These are phyloP conservation scores for Dictyostelium intermedium DNA, from an alignment of 78 protist species.

Conservation along the genomic window DNA sequence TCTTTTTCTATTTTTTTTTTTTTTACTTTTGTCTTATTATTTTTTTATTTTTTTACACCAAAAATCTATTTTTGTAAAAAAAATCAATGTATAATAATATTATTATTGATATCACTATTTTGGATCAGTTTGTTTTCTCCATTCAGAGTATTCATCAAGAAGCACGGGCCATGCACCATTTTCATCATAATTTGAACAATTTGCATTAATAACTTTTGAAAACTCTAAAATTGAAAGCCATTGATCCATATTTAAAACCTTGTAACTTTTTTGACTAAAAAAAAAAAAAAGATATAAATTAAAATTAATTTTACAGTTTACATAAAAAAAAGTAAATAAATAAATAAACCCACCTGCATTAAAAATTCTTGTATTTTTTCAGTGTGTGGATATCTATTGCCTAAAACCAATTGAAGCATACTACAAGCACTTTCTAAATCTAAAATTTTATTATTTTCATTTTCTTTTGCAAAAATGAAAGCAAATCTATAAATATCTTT, in stretches of 20 bases:
- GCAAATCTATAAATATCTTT: constrained; percentile 76
- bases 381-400: constrained; percentile 64
- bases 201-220: constrained; percentile 41
- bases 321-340: background rate
- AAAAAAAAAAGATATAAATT: background rate
- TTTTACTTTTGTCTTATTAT: background rate
- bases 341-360: background rate
- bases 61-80: background rate
- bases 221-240: constrained; percentile 76
- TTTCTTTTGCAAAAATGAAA: constrained; percentile 60
- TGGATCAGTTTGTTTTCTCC: constrained; percentile 6
- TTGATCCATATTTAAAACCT: constrained; percentile 77
- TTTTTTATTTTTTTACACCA: background rate
- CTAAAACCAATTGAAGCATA: constrained; percentile 39
- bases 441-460: constrained; percentile 43
- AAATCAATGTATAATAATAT: background rate
- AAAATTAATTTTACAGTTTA: background rate
- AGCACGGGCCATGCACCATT: constrained; percentile 80
- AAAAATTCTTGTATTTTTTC: constrained; percentile 28
- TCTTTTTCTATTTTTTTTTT: too few relatives aligned
- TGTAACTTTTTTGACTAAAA: constrained; percentile 38
- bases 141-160: constrained; percentile 56
- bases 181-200: constrained; percentile 74
- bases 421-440: constrained; percentile 62
- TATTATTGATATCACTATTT: background rate